These are phyloP conservation scores for Trichosporon faecale DNA, from an alignment of 1,284 basidiomycete genomes.

Conservation along the genomic window DNA sequence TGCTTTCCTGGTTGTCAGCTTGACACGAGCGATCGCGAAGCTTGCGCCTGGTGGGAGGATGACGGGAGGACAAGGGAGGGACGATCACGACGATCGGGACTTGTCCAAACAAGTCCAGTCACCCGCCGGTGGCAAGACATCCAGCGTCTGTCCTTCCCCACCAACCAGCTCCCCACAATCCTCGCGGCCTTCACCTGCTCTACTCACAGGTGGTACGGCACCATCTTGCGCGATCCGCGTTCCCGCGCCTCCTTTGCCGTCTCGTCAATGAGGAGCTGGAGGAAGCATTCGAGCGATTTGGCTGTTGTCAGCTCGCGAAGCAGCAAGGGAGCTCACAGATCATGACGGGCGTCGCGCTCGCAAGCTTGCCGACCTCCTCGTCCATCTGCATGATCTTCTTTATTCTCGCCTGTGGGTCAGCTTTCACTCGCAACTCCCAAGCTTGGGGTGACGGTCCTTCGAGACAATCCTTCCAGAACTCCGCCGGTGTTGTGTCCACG, in stretches of 20 bases:
- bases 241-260: constrained; percentile 75
- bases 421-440: background rate
- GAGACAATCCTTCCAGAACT: background rate
- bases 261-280: constrained; percentile 80
- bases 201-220: constrained; percentile 87
- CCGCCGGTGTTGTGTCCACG: no score
- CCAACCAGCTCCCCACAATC: no score
- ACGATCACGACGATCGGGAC: background rate
- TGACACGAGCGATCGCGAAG: no score
- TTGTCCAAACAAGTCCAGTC: background rate
- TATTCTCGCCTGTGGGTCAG: constrained; percentile 68
- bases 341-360: constrained; percentile 92
- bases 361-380: constrained; percentile 98
- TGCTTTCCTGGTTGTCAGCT: constrained; percentile 68
- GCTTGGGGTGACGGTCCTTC: no score
- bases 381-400: constrained; percentile 99
- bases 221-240: constrained; percentile 83
- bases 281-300: constrained; percentile 92
- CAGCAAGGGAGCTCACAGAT: constrained; percentile 67
- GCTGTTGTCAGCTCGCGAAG: constrained; percentile 58
- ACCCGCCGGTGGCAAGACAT: background rate
- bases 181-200: no score
- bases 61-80: no score
- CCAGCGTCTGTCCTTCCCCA: no score
- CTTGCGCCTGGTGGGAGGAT: no score